phyloP scores from a whole-genome alignment of 1,139 yeast genomes.

The Torulaspora pretoriensis region DNA sequence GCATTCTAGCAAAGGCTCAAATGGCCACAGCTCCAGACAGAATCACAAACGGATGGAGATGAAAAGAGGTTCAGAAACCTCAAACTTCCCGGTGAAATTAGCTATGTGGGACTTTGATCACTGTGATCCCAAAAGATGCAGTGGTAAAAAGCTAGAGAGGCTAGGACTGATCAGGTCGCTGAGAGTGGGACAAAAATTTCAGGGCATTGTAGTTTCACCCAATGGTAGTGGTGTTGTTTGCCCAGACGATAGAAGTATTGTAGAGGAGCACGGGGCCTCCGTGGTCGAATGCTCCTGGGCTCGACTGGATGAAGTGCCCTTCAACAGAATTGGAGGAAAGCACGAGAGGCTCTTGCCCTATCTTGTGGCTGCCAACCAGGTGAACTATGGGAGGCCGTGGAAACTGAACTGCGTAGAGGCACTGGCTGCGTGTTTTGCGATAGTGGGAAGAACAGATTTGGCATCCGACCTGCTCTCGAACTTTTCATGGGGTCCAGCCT shows the following conservation, averaged over 20 bases:
- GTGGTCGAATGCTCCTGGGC: constrained; percentile 99
- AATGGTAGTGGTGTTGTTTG: constrained; percentile 89
- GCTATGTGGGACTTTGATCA: constrained; percentile 98
- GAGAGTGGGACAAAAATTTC: constrained; percentile 86
- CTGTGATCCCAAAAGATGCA: constrained; percentile 96
- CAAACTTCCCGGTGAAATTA: constrained; percentile 60
- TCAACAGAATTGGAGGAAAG: constrained; percentile 84
- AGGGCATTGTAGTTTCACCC: constrained; percentile 88
- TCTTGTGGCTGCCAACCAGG: constrained; percentile 93
- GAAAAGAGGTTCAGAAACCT: constrained; percentile 27
- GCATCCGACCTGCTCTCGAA: constrained; percentile 70
- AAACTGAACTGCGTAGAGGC: constrained; percentile 95
- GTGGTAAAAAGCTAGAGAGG: constrained; percentile 90
- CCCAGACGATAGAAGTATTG: constrained; percentile 77
- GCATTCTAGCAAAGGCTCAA: constrained; percentile 43
- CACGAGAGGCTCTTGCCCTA: constrained; percentile 86
- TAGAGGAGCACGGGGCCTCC: constrained; percentile 81
- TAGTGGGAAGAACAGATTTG: constrained; percentile 88
- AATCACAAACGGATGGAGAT: constrained; percentile 45
- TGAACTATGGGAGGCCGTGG: constrained; percentile 97
- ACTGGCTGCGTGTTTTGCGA: constrained; percentile 93
- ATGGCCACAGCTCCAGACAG: constrained; percentile 56
- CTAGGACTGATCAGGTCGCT: constrained; percentile 75
- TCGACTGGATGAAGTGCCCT: constrained; percentile 90
- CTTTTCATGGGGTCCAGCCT: constrained; percentile 91